phyloP scores from a whole-genome alignment of 371 early-diverging fungal genomes.

The Coemansia sp. region DNA sequence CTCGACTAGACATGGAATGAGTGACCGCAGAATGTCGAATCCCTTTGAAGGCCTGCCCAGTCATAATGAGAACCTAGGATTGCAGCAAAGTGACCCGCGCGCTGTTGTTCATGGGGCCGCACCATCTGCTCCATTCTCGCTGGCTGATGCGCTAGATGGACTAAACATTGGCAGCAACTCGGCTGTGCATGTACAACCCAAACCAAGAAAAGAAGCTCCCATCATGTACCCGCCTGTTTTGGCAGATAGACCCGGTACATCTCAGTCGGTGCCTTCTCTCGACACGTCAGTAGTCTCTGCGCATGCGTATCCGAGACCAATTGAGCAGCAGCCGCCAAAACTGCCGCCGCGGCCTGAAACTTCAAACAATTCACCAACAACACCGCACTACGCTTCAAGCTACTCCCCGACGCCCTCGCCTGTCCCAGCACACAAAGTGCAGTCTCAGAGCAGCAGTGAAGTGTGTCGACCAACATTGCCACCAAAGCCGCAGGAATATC shows the following conservation, averaged over 20 bases:
- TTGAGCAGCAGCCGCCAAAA: neutral
- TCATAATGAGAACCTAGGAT: neutral
- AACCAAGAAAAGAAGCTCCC: neutral
- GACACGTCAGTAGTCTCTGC: neutral
- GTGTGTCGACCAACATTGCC: slow-evolving; percentile 32
- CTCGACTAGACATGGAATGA: slow-evolving; percentile 30
- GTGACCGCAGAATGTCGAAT: slow-evolving; percentile 5
- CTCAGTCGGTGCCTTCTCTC: neutral
- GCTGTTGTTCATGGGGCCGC: no score
- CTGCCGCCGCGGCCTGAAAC: slow-evolving; percentile 4
- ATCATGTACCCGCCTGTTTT: slow-evolving; percentile 23
- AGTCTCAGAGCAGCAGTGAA: neutral
- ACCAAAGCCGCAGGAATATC: slow-evolving; percentile 52
- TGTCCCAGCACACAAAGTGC: neutral
- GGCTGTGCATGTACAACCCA: neutral
- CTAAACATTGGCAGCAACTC: slow-evolving; percentile 2
- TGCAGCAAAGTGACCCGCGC: neutral
- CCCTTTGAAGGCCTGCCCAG: neutral
- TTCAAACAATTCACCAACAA: neutral
- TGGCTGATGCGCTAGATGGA: slow-evolving; percentile 19
- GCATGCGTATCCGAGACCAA: slow-evolving; percentile 1
- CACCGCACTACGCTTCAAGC: neutral
- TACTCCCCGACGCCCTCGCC: neutral
- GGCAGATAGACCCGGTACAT: neutral
- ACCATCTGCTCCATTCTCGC: slow-evolving; percentile 2